phyloP scores from a whole-genome alignment of 75 land plant genomes.

The Picea glauca region DNA sequence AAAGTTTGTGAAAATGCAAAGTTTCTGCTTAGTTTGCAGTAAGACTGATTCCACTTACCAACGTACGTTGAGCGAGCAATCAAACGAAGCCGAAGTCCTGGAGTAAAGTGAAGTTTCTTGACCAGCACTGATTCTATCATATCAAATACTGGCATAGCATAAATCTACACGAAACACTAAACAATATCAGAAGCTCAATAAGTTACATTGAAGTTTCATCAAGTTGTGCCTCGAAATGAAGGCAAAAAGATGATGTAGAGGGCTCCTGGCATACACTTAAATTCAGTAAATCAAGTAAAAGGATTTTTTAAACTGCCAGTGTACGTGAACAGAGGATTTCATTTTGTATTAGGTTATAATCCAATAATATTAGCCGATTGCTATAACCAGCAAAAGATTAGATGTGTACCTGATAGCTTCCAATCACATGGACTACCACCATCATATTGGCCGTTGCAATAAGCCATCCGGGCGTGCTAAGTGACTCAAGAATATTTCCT shows the following conservation, averaged over 20 bases:
- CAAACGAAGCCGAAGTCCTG: conserved; percentile 45
- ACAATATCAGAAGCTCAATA: background rate
- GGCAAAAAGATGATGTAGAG: too few relatives aligned
- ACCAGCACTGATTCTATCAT: conserved; percentile 52
- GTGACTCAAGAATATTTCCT: conserved; percentile 34
- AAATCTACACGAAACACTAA: conserved; percentile 37
- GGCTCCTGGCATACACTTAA: too few relatives aligned
- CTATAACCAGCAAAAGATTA: background rate
- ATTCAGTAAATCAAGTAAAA: background rate
- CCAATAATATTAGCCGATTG: background rate
- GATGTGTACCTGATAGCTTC: conserved; percentile 55
- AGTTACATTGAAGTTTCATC: too few relatives aligned
- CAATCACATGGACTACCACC: conserved; percentile 66
- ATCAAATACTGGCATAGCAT: conserved; percentile 76
- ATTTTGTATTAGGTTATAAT: too few relatives aligned
- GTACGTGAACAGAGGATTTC: too few relatives aligned
- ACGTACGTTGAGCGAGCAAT: conserved; percentile 49
- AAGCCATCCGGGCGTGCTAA: conserved; percentile 44
- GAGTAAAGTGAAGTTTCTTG: conserved; percentile 41
- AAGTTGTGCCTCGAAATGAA: too few relatives aligned
- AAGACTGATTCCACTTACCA: conserved; percentile 34
- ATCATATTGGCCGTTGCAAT: conserved; percentile 56
- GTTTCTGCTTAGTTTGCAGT: background rate
- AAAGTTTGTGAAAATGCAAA: background rate
- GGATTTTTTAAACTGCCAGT: too few relatives aligned